phyloP scores from a whole-genome alignment of 2,329 filamentous ascomycete genomes.

The Didymella pomorum region DNA sequence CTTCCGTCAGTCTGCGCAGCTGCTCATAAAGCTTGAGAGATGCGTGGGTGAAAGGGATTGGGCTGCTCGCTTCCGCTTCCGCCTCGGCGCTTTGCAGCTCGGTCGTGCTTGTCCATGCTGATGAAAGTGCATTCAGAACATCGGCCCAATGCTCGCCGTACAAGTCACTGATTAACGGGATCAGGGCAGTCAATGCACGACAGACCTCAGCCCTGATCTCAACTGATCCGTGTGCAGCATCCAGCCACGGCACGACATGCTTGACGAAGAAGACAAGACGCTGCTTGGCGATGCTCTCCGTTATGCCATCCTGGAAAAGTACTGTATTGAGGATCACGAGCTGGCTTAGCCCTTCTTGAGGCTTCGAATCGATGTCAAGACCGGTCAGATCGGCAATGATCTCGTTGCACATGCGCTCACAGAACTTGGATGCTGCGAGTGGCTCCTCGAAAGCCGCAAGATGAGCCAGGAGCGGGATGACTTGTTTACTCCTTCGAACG shows the following conservation, averaged over 20 bases:
- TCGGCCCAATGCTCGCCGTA: constrained; percentile 88
- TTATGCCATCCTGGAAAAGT: constrained; percentile 58
- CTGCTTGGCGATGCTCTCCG: constrained; percentile 63
- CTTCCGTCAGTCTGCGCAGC: constrained; percentile 64
- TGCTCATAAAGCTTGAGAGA: constrained; percentile 74
- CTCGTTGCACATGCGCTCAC: constrained; percentile 66
- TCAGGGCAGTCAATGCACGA: constrained; percentile 62
- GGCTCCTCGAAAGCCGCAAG: constrained; percentile 59
- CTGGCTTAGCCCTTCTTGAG: constrained; percentile 57
- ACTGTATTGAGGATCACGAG: constrained; percentile 64
- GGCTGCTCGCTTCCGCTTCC: constrained; percentile 32
- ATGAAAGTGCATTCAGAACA: constrained; percentile 48
- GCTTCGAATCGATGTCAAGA: constrained; percentile 55
- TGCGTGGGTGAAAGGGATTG: constrained; percentile 69
- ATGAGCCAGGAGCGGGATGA: constrained; percentile 57
- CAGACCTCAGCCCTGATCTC: constrained; percentile 65
- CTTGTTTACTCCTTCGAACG: constrained; percentile 48
- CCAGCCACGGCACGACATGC: constrained; percentile 76
- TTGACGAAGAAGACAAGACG: constrained; percentile 84
- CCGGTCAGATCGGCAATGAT: constrained; percentile 67
- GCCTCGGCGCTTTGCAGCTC: constrained; percentile 40
- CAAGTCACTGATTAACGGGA: constrained; percentile 79
- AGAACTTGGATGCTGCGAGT: constrained; percentile 57
- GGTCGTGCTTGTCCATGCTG: constrained; percentile 45
- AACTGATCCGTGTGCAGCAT: constrained; percentile 58